Conservation (phyloP, 2,329 filamentous ascomycete species). For the Elsinoe arachidis region DNA sequence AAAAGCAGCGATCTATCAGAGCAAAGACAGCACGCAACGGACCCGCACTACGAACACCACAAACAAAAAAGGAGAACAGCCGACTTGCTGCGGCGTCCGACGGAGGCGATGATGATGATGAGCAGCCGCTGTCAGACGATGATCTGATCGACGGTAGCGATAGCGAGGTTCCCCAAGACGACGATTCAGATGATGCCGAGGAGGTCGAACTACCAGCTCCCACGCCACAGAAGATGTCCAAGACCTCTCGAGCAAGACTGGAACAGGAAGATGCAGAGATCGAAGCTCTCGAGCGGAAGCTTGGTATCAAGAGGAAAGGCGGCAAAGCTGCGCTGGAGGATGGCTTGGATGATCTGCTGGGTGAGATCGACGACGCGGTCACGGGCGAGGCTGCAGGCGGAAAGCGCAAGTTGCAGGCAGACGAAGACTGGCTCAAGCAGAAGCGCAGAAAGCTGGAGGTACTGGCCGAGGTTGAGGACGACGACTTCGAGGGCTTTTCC, state of each 20-base stretch:
- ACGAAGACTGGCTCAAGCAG: constrained; percentile 50
- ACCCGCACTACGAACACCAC: constrained; percentile 14
- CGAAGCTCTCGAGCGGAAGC: constrained; percentile 72
- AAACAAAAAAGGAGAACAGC: too few species aligned
- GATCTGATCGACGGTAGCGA: constrained; percentile 13
- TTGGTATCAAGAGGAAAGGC: constrained; percentile 74
- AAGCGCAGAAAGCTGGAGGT: constrained; percentile 47
- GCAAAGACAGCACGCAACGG: constrained; percentile 15
- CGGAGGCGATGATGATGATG: constrained; percentile 23
- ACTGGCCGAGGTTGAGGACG: constrained; percentile 19
- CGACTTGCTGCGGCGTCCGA: background rate
- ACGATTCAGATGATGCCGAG: constrained; percentile 5
- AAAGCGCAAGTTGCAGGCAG: constrained; percentile 52
- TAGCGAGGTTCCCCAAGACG: background rate
- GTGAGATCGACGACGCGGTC: constrained; percentile 47
- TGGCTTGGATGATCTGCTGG: constrained; percentile 70
- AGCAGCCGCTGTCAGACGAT: constrained; percentile 31
- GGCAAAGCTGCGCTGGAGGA: constrained; percentile 61
- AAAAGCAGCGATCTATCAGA: constrained; percentile 16
- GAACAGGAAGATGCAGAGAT: constrained; percentile 84
- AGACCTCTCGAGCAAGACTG: constrained; percentile 52
- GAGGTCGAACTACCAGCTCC: background rate
- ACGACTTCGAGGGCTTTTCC: constrained; percentile 19
- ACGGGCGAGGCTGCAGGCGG: constrained; percentile 32
- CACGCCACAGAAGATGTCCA: constrained; percentile 25